Evolutionary conservation across 2,329 filamentous ascomycete genomes (phyloP), one percentile per base, ranked within the genome.

Genomic region (Penicillium aurantiogriseum): DNA sequence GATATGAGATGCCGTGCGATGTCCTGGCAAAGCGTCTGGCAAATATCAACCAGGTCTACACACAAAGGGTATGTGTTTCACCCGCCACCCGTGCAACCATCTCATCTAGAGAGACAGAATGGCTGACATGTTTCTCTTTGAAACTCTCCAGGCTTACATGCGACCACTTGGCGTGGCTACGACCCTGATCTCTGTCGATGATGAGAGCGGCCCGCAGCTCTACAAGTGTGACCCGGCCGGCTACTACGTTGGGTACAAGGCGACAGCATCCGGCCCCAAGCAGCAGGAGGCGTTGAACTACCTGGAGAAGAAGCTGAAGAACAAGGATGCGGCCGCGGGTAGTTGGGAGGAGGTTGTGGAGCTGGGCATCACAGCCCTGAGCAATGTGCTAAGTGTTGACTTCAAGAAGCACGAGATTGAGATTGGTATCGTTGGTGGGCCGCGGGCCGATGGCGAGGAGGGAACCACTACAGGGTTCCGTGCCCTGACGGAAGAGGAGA

Each of bases 371-470:
- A 90, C 91, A 44, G 93, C 94, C 7, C 81, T 99, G 76, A 96
- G 92, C 85, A 96, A 90, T 36, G 92, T 99, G 59, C 84, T 99
- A 64, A 97, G 93, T 78, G 96, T 97, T 77, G 94, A 99, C 77
- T 99, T 99, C 83, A 99, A 99, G 86, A 97, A 97, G 84, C 90
- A 90, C 69, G 94, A 99, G 82, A 88, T 99, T 75, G 94, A 99
- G 81, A 91, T 99, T 78, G 94, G 94, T 63, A 92, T 99, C 72
- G 94, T 97, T 54, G 94, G 94, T 65, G 93, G 92, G 31, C 92
- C 93, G 57, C 85, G 86, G 69, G 79, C 82, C 58, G 91, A 96
- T 72, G 93, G 92, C 66, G 84, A 90, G 78, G 90, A 95, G 75
- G 91, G 91, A 64, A 89, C 88, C 62, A 85, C 91, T 70, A 78